Percentiles rank a stretch among this genome's conserved stretches.
phyloP scores from a whole-genome alignment of 495 filamentous ascomycete species.

The Xeromyces bisporus region DNA sequence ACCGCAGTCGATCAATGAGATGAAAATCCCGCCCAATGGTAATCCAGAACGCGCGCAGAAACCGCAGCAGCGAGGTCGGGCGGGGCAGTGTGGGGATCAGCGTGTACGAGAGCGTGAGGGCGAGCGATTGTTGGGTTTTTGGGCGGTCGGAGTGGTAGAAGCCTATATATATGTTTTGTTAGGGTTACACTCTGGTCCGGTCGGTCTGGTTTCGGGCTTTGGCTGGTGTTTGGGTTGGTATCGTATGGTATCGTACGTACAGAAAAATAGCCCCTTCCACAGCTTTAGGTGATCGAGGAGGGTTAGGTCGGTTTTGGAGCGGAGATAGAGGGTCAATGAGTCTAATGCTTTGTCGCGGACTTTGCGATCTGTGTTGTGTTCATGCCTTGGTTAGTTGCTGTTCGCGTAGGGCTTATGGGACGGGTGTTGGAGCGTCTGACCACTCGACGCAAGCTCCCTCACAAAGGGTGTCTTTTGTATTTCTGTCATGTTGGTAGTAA shows the following conservation, averaged over 20 bases:
- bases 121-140: conserved; percentile 69
- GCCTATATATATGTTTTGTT: conserved; percentile 27
- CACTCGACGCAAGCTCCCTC: conserved; percentile 60
- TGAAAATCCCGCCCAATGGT: conserved; percentile 74
- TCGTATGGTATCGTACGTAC: conserved; percentile 23
- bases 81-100: conserved; percentile 49
- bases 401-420: not conserved
- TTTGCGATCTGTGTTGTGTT: conserved; percentile 44
- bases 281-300: conserved; percentile 73
- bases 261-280: conserved; percentile 95
- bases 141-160: conserved; percentile 91
- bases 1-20: conserved; percentile 64
- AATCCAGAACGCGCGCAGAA: conserved; percentile 71
- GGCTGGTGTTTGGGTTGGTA: too few relatives aligned
- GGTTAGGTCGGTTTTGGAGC: conserved; percentile 44
- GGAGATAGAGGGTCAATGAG: conserved; percentile 65
- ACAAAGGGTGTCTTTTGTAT: conserved; percentile 50
- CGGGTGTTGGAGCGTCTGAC: conserved; percentile 16
- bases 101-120: conserved; percentile 58
- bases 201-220: too few relatives aligned
- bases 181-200: too few relatives aligned
- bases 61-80: conserved; percentile 30
- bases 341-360: conserved; percentile 64
- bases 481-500: conserved; percentile 37
- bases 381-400: not conserved